Conservation (phyloP, 2,329 filamentous ascomycete genomes). For the Pestalotiopsis sp. region DNA sequence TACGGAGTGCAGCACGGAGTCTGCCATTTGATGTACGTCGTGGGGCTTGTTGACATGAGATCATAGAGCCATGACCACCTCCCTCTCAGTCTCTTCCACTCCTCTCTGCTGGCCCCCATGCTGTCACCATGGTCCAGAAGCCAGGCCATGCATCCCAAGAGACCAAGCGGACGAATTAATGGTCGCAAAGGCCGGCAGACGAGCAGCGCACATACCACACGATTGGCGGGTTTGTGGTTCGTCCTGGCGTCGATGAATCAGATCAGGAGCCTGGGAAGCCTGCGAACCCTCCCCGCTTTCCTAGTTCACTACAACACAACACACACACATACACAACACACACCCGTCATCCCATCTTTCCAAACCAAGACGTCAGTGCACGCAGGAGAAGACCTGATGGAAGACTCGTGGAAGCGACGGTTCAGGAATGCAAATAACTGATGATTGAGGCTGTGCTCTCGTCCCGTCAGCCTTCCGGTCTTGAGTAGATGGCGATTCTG, state of each 20-base stretch:
- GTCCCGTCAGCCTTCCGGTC: not conserved
- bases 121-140: not conserved
- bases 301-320: not conserved
- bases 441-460: conserved; percentile 9
- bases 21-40: not conserved
- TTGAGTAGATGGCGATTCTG: not conserved
- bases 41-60: conserved; percentile 7
- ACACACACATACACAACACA: not conserved
- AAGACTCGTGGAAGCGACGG: conserved; percentile 1
- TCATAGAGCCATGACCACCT: conserved; percentile 8
- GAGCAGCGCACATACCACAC: conserved; percentile 9
- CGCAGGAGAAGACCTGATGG: not conserved
- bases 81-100: not conserved
- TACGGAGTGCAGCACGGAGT: not conserved
- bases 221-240: not conserved
- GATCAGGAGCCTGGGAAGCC: not conserved
- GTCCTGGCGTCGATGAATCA: not conserved
- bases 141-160: not conserved
- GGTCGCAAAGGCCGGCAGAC: conserved; percentile 9
- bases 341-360: not conserved
- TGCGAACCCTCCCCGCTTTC: not conserved
- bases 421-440: conserved; percentile 1
- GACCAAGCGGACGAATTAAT: not conserved
- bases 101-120: not conserved
- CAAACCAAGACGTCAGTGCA: conserved; percentile 4